A percentile compares a stretch with the other conserved stretches of the same genome.
Conservation (phyloP, 768 basidiomycete genomes). For the Psilocybe cyanescens region DNA sequence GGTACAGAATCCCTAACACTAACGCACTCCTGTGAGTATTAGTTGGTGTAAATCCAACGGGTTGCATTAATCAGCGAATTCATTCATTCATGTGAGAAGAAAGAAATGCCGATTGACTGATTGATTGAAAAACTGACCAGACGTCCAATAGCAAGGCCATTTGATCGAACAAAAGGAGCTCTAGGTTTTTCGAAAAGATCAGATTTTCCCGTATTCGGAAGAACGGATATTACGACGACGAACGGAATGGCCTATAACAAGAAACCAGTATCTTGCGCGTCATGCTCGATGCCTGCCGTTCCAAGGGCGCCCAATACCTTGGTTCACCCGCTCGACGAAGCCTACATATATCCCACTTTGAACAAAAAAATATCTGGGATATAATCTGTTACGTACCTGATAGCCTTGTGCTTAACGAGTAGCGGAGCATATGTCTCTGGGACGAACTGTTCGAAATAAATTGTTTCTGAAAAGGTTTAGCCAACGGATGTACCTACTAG, state of each 20-base stretch:
- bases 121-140: constrained; percentile 52
- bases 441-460: constrained; percentile 39
- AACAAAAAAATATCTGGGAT: background rate
- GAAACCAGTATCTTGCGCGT: constrained; percentile 53
- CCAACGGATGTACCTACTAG: constrained; percentile 39
- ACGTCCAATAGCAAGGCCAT: constrained; percentile 76
- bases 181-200: constrained; percentile 32
- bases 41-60: too few relatives aligned
- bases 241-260: constrained; percentile 76
- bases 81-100: too few relatives aligned
- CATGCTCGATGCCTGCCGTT: constrained; percentile 50
- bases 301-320: constrained; percentile 62
- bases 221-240: constrained; percentile 23
- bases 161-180: constrained; percentile 63
- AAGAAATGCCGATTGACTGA: too few relatives aligned
- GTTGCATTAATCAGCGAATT: too few relatives aligned
- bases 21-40: constrained; percentile 51
- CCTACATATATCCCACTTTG: constrained; percentile 41
- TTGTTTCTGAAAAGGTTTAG: background rate
- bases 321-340: constrained; percentile 44
- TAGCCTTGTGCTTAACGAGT: constrained; percentile 65
- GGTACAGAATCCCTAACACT: constrained; percentile 63
- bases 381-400: constrained; percentile 34
- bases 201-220: too few relatives aligned
- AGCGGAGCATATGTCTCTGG: constrained; percentile 76